Evolutionary conservation across 176 grass and related monocot species (phyloP).

Genomic region (Tuctoria greenei): DNA sequence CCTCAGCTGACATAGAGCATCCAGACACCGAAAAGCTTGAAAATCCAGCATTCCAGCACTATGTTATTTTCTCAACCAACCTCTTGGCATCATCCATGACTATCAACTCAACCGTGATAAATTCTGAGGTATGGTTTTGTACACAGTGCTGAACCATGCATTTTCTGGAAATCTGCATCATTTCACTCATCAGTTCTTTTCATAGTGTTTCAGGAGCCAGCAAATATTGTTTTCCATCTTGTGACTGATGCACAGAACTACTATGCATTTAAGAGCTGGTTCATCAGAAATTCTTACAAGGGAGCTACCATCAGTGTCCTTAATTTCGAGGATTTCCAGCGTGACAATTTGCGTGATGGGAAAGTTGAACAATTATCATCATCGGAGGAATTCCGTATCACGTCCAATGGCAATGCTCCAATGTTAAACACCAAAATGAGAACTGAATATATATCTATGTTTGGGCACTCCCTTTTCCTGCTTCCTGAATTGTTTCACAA

Average conservation of each 20-base stretch:
- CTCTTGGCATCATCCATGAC: conserved; percentile 69
- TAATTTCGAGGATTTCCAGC: conserved; percentile 60
- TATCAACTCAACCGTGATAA: conserved; percentile 74
- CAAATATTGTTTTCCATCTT: conserved; percentile 68
- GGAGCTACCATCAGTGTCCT: conserved; percentile 48
- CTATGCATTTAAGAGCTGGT: conserved; percentile 80
- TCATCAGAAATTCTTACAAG: conserved; percentile 64
- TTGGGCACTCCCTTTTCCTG: conserved; percentile 68
- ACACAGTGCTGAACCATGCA: background rate
- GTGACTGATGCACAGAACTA: conserved; percentile 72
- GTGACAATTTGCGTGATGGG: conserved; percentile 22
- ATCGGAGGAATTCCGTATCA: conserved; percentile 67
- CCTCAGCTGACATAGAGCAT: conserved; percentile 35
- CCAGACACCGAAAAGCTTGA: conserved; percentile 43
- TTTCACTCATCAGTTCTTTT: conserved; percentile 40
- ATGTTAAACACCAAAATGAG: conserved; percentile 18
- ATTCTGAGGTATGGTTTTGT: conserved; percentile 56
- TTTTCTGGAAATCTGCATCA: conserved; percentile 35
- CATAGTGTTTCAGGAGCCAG: conserved; percentile 66
- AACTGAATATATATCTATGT: conserved; percentile 72
- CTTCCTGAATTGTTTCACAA: conserved; percentile 62
- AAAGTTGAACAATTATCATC: conserved; percentile 45
- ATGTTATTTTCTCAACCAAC: conserved; percentile 70
- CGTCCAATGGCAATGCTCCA: conserved; percentile 19
- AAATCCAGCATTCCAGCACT: conserved; percentile 49